Base-by-base conservation (phyloP, 2,329 filamentous ascomycete genomes). In the Dothideomycetes sp. region DNA sequence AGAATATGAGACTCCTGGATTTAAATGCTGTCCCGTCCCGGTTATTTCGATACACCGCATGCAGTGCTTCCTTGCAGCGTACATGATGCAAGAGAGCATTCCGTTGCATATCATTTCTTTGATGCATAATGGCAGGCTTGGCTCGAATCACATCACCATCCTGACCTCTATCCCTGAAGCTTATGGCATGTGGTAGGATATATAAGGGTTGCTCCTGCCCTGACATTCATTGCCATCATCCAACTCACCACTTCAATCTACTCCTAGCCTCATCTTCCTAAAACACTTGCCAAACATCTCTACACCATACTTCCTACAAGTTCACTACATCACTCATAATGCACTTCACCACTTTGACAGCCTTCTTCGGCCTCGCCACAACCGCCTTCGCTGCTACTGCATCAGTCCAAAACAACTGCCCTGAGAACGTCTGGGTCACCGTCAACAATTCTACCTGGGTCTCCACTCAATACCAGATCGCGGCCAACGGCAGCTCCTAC, bases 331-430 rank as follows among this genome's bases (percentile, higher is more conserved):
- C 34, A 16, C 17, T 31, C 41, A 49, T 25, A 41, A 56, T 54
- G 53, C 49, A 46, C n/a, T 23, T 43, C 43, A 34, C 41, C 44
- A 36, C 42, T 29, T 34, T 38, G 18, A 29, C 44, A 28, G 18
- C 45, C 24, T 16, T 53, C 34, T 32, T 47, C 37, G 25, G 38
- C 35, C 11, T 46, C 20, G 39, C 41, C 35, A 45, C 37, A 36
- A 42, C 49, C 13, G 43, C 46, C 33, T 24, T 38, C 16, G 47
- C 47, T 33, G 33, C 45, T 24, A 47, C 36, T 12, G 42, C 49
- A 7, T 33, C 47, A 23, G 45, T 60, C 44, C 41, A 33, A 17
- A 58, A 58, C 47, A 47, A 49, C 43, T 59, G 57, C 48, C 22
- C 37, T 13, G 25, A 43, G n/a, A 32, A 38, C 12, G 35, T 55